These are phyloP conservation scores for Capsicum pubescens DNA, from an alignment of 257 asterid genomes.

Conservation along the genomic window DNA sequence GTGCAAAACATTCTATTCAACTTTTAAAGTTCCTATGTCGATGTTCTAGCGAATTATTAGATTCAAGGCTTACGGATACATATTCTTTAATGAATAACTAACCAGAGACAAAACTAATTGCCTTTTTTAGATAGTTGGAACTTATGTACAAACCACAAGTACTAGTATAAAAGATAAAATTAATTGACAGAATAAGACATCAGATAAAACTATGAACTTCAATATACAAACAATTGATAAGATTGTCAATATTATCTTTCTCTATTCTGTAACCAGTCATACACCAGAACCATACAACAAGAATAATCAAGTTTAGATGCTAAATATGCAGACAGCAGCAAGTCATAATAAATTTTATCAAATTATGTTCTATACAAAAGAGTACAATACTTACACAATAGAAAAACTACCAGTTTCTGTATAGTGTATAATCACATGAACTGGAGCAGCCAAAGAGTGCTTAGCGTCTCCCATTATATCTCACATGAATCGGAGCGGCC, in stretches of 20 bases:
- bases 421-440: constrained; percentile 48
- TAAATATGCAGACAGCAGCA: not conserved
- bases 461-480: constrained; percentile 40
- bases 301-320: constrained; percentile 9
- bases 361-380: constrained; percentile 24
- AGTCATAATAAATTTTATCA: not conserved
- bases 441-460: constrained; percentile 73
- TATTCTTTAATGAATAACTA: constrained; percentile 13
- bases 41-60: not conserved
- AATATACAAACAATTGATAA: not conserved
- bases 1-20: not conserved
- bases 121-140: constrained; percentile 3
- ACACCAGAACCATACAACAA: not conserved
- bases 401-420: constrained; percentile 29
- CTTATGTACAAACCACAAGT: not conserved
- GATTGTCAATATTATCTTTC: not conserved
- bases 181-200: constrained; percentile 1
- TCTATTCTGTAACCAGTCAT: not conserved
- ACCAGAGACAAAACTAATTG: not conserved
- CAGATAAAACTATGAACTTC: not conserved
- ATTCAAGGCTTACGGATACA: not conserved
- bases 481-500: constrained; percentile 91
- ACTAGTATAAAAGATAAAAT: not conserved
- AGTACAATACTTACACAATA: constrained; percentile 33
- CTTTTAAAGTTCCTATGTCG: not conserved